These are phyloP conservation scores for Xylaria palmicola DNA, from an alignment of 495 filamentous ascomycete species.

Conservation along the genomic window DNA sequence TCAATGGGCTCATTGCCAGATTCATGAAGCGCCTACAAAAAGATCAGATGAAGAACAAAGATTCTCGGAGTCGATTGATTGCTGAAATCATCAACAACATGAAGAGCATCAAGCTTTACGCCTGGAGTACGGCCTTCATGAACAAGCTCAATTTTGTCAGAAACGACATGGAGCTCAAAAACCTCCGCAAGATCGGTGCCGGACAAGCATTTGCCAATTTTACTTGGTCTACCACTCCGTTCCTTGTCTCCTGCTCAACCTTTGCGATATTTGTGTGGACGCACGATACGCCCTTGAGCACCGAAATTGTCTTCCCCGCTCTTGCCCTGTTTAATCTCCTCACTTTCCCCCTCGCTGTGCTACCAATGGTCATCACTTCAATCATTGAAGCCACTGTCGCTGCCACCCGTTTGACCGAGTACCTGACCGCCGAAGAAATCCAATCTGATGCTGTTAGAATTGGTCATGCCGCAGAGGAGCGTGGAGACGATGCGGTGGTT, in stretches of 20 bases:
- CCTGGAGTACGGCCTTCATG: constrained; percentile 96
- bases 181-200: constrained; percentile 92
- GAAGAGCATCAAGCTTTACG: constrained; percentile 99
- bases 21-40: constrained; percentile 95
- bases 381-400: constrained; percentile 96
- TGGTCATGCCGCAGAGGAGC: constrained; percentile 64
- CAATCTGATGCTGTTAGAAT: constrained; percentile 77
- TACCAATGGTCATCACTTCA: constrained; percentile 97
- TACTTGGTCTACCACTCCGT: constrained; percentile 99
- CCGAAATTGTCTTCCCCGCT: constrained; percentile 93
- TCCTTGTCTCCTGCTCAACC: constrained; percentile 95
- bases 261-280: constrained; percentile 94
- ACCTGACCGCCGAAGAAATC: constrained; percentile 84
- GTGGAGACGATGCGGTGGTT: constrained; percentile 79
- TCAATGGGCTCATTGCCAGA: constrained; percentile 90
- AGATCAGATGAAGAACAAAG: constrained; percentile 98
- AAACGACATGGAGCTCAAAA: constrained; percentile 93
- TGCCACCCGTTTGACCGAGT: constrained; percentile 79
- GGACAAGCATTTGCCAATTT: constrained; percentile 94
- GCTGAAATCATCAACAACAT: constrained; percentile 99
- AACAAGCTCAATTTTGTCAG: constrained; percentile 92
- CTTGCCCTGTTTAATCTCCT: constrained; percentile 87
- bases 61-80: constrained; percentile 87
- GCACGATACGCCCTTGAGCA: constrained; percentile 75
- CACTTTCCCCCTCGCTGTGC: constrained; percentile 89